phyloP scores from a whole-genome alignment of 306 rosid genomes.

The Prunus campanulata region DNA sequence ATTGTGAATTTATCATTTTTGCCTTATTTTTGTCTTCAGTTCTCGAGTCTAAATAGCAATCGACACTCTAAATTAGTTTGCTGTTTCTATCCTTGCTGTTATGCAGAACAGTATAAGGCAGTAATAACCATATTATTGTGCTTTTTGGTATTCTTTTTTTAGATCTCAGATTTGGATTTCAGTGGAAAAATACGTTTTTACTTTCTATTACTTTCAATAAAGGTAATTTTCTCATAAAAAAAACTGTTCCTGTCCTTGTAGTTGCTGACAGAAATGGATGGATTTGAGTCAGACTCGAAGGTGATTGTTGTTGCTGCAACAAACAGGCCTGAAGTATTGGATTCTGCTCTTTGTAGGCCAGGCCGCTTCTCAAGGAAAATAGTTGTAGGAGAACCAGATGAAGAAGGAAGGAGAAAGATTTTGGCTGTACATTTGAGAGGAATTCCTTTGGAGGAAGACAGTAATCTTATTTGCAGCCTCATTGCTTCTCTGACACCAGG shows the following conservation, averaged over 20 bases:
- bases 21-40: conserved; percentile 12
- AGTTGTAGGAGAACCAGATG: conserved; percentile 86
- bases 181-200: background rate
- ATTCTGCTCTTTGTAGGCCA: conserved; percentile 96
- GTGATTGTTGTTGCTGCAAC: conserved; percentile 94
- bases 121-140: background rate
- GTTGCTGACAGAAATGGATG: conserved; percentile 99
- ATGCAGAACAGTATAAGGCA: background rate
- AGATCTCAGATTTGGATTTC: background rate
- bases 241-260: conserved; percentile 25
- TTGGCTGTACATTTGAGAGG: conserved; percentile 91
- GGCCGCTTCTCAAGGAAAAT: conserved; percentile 97
- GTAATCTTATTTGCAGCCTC: conserved; percentile 59
- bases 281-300: conserved; percentile 87
- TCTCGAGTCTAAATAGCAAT: background rate
- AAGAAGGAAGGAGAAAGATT: conserved; percentile 90
- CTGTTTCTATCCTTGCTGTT: background rate
- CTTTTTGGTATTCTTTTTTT: background rate
- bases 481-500: conserved; percentile 85
- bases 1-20: background rate
- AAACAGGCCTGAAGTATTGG: conserved; percentile 87
- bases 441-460: conserved; percentile 81
- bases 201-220: background rate
- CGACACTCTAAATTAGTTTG: conserved; percentile 5
- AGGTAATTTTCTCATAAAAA: background rate